phyloP scores from a whole-genome alignment of 305 asterid genomes.

The Plantago coronopus region DNA sequence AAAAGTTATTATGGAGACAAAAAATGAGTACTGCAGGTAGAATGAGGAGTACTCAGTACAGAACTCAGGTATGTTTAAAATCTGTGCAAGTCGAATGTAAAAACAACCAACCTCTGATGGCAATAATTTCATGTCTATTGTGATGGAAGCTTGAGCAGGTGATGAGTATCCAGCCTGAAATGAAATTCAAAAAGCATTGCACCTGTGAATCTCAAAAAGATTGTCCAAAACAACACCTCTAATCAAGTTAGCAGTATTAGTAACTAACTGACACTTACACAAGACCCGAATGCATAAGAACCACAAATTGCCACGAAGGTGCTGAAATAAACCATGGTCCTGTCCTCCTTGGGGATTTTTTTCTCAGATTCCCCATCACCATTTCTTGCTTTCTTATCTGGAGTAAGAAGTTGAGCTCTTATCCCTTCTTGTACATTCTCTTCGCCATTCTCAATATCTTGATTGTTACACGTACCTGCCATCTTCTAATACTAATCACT shows the following conservation, averaged over 20 bases:
- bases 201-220: background rate
- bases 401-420: constrained; percentile 47
- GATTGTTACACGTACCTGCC: constrained; percentile 30
- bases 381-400: constrained; percentile 25
- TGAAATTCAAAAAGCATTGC: background rate
- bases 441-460: constrained; percentile 33
- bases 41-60: background rate
- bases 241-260: constrained; percentile 1
- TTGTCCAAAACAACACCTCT: background rate
- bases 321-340: constrained; percentile 77
- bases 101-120: constrained; percentile 65
- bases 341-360: constrained; percentile 37
- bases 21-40: constrained; percentile 61
- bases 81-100: background rate
- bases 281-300: constrained; percentile 76
- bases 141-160: constrained; percentile 73
- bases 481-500: constrained; percentile 17
- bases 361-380: constrained; percentile 17
- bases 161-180: constrained; percentile 89
- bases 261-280: constrained; percentile 41
- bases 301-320: constrained; percentile 90
- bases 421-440: constrained; percentile 28
- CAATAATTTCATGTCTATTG: constrained; percentile 59
- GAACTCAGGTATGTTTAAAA: background rate
- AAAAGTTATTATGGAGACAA: constrained; percentile 82